These are phyloP conservation scores for Gentiana dahurica DNA, from an alignment of 257 asterid genomes.

Conservation along the genomic window DNA sequence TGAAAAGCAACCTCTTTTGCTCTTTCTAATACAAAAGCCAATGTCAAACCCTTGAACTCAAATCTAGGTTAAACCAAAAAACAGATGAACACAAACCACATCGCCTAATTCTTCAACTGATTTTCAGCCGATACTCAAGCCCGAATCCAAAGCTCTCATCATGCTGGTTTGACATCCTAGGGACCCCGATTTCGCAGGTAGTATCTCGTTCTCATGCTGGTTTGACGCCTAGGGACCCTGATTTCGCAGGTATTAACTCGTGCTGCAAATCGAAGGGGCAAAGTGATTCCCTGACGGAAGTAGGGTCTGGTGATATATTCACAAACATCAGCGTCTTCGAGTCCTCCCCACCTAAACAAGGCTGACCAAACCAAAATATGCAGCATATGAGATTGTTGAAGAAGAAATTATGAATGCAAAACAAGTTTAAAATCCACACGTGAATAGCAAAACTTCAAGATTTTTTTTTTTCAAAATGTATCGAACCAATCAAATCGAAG, in stretches of 20 bases:
- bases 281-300: conserved; percentile 81
- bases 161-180: no score
- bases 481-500: no score
- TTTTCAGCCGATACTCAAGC: conserved; percentile 75
- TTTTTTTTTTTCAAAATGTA: no score
- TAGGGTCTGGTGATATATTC: conserved; percentile 74
- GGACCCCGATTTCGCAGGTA: no score
- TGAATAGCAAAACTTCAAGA: no score
- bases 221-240: conserved; percentile 91
- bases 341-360: conserved; percentile 88
- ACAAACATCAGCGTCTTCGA: conserved; percentile 93
- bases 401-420: no score
- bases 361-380: conserved; percentile 30
- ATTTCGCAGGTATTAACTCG: conserved; percentile 93
- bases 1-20: conserved; percentile 10
- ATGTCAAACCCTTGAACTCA: conserved; percentile 23
- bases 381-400: no score
- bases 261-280: conserved; percentile 93
- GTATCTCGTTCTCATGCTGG: conserved; percentile 34
- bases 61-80: conserved; percentile 21
- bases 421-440: no score
- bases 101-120: not conserved
- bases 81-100: conserved; percentile 13
- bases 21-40: conserved; percentile 34
- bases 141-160: conserved; percentile 33